Evolutionary conservation across 768 basidiomycete genomes (phyloP).

Genomic region (Russula abietina): DNA sequence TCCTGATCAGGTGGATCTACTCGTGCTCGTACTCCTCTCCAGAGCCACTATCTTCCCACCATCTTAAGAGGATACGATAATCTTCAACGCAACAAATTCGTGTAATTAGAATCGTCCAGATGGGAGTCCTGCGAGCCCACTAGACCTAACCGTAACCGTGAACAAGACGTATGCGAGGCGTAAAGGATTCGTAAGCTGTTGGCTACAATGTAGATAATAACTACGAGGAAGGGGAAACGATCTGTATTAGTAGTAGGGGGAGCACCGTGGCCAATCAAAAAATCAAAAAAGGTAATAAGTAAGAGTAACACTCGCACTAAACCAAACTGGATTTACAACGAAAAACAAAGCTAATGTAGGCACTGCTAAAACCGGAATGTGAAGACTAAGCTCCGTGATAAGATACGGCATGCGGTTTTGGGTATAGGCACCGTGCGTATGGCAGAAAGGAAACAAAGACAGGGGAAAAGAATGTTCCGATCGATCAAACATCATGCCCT

Average conservation of each 20-base stretch:
- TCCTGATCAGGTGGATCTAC: background rate
- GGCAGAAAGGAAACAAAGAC: conserved; percentile 1
- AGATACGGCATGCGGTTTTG: conserved; percentile 22
- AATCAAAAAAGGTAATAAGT: conserved; percentile 26
- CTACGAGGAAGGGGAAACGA: conserved; percentile 12
- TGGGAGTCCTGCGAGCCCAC: conserved; percentile 23
- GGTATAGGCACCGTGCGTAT: conserved; percentile 25
- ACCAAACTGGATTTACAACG: conserved; percentile 23
- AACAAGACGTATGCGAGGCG: conserved; percentile 22
- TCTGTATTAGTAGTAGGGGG: conserved; percentile 14
- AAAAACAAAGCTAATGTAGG: conserved; percentile 24
- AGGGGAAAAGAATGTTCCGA: conserved; percentile 14
- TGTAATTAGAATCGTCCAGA: conserved; percentile 19
- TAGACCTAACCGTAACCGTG: conserved; percentile 12
- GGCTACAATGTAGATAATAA: conserved; percentile 22
- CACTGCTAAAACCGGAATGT: conserved; percentile 16
- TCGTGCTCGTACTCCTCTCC: background rate
- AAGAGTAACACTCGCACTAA: conserved; percentile 20
- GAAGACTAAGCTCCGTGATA: conserved; percentile 25
- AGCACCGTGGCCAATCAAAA: conserved; percentile 5
- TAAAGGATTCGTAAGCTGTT: conserved; percentile 22
- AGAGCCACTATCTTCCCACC: background rate
- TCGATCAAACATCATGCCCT: conserved; percentile 17
- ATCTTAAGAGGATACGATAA: background rate
- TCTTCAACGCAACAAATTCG: conserved; percentile 6